Evolutionary conservation across 2,329 filamentous ascomycete genomes (phyloP), one percentile per base, ranked within the genome.

Genomic region (Nigrograna mackinnonii): DNA sequence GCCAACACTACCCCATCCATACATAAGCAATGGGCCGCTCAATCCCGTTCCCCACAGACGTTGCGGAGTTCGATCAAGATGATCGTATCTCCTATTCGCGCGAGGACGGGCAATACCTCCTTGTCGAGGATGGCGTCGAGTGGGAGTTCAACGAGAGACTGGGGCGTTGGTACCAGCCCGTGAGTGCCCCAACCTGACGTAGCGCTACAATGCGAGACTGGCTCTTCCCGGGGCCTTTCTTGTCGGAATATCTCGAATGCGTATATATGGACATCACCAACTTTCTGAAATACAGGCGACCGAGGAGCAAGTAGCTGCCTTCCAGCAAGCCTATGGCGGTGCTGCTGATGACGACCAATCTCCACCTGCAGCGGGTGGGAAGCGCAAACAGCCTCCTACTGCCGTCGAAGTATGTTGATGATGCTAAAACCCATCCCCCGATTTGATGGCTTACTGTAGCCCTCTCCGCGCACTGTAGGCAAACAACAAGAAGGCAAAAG

Each of bases 51-150:
- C 40, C 41, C 21, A 31, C 12, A 30, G 28, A 40, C n/a, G n/a
- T 32, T 6, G 48, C 46, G 16, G 46, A 54, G 4, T 58, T 61
- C 43, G 33, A 37, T 4, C 22, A 38, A 19, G 57, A 61, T 37
- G 37, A 43, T 12, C 51, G 54, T 21, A 40, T 96, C 60, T 92
- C 89, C 5, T 95, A 86, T 72, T 92, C 89, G n/a, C 87, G 82
- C 64, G 77, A 89, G 47, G 86, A 92, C 69, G 79, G 83, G 61
- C 92, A 90, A 64, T 92, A 86, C 72, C 82, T 94, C 39, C 83
- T 94, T 6, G 91, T 95, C 48, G 86, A 89, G 43, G 88, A 91
- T 35, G 90, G 89, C 39, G 80, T 83, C 47, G 91, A 96, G 67
- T 95, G 86, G 72, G 87, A 91, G 66, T 96, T 86, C 72, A 85